phyloP scores from a whole-genome alignment of 2,329 filamentous ascomycete genomes.

The Pseudopyricularia cyperi region DNA sequence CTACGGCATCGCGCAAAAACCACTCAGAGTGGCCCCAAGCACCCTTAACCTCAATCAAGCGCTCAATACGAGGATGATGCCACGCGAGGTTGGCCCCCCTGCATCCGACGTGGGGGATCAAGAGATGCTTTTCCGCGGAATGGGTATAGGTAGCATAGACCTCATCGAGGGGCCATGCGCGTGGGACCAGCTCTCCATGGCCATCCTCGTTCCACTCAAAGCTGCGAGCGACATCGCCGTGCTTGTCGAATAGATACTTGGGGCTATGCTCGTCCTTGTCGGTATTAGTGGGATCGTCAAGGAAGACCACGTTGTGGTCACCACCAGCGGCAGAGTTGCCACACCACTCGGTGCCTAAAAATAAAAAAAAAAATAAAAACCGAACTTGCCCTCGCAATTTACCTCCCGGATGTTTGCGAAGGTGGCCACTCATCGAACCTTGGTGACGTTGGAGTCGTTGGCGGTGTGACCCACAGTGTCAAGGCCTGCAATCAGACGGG shows the following conservation, averaged over 20 bases:
- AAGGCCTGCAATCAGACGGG: conserved; percentile 18
- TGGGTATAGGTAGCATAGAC: conserved; percentile 22
- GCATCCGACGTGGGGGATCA: conserved; percentile 23
- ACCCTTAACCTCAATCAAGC: conserved; percentile 20
- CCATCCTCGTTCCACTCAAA: conserved; percentile 23
- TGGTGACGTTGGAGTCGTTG: conserved; percentile 24
- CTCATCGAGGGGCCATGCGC: conserved; percentile 22
- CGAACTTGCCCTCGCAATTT: conserved; percentile 12
- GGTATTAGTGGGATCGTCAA: conserved; percentile 14
- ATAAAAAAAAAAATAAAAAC: no score
- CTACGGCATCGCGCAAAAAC: conserved; percentile 17
- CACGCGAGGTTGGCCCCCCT: conserved; percentile 19
- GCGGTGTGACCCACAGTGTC: conserved; percentile 23
- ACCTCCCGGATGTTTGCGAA: conserved; percentile 12
- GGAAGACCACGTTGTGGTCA: conserved; percentile 21
- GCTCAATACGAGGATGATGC: conserved; percentile 21
- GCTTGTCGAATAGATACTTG: conserved; percentile 17
- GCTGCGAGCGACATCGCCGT: conserved; percentile 19
- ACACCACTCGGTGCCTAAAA: conserved; percentile 20
- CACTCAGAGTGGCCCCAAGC: conserved; percentile 22
- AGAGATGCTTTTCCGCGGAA: conserved; percentile 14
- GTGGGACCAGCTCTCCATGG: conserved; percentile 15
- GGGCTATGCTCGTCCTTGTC: conserved; percentile 5
- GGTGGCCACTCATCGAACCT: conserved; percentile 16
- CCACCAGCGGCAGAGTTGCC: conserved; percentile 20